phyloP scores from a whole-genome alignment of 1,284 basidiomycete genomes.

The Trametes hirsuta region DNA sequence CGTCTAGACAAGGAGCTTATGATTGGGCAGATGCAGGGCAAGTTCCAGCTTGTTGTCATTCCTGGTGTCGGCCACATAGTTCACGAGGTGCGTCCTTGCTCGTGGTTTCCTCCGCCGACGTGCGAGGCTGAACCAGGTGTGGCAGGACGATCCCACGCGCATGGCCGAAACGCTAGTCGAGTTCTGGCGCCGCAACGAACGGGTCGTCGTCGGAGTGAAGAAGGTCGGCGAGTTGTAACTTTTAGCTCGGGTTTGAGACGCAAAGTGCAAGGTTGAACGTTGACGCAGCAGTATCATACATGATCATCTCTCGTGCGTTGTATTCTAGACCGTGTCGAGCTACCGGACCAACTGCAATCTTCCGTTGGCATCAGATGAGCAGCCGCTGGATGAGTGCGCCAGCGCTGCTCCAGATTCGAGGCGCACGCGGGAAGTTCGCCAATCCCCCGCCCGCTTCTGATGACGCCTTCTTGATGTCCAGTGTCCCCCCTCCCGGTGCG shows the following conservation, averaged over 20 bases:
- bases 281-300: background rate
- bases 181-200: conserved; percentile 92
- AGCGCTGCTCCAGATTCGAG: too few species aligned
- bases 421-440: too few species aligned
- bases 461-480: background rate
- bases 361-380: too few species aligned
- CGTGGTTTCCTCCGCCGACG: background rate
- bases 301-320: background rate
- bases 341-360: background rate
- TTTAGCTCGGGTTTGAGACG: background rate
- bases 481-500: background rate
- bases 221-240: conserved; percentile 72
- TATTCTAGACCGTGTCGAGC: conserved; percentile 2
- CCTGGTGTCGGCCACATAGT: conserved; percentile 90
- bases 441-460: background rate
- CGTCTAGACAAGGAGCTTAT: conserved; percentile 91
- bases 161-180: conserved; percentile 83
- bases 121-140: background rate
- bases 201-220: conserved; percentile 73
- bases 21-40: conserved; percentile 99
- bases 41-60: conserved; percentile 93
- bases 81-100: conserved; percentile 74
- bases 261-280: background rate
- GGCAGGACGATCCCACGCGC: conserved; percentile 81
- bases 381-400: too few species aligned